A percentile compares a stretch with the other conserved stretches of the same genome.
Conservation (phyloP, 1,139 yeast species). For the Neolecta irregularis region DNA sequence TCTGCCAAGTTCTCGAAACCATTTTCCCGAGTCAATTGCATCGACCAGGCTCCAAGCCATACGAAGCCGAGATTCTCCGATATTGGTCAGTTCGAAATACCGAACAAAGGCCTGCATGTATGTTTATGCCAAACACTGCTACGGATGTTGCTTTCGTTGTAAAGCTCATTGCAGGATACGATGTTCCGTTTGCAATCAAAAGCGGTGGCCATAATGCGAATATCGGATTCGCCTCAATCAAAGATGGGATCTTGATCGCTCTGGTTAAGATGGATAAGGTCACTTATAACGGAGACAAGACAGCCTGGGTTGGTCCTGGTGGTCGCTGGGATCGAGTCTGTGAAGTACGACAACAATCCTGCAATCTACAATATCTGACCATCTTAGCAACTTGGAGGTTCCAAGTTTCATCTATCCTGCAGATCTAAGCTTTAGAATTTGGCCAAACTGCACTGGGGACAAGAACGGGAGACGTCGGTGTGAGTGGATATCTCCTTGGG, state of each 20-base stretch:
- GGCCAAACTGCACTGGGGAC: slow-evolving; percentile 5
- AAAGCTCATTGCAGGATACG: slow-evolving; percentile 2
- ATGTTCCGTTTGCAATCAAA: slow-evolving; percentile 7
- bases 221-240: slow-evolving; percentile 7
- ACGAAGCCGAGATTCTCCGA: too few relatives aligned
- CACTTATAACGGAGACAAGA: too few relatives aligned
- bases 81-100: too few relatives aligned
- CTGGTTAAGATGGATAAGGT: too few relatives aligned
- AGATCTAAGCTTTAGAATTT: not conserved
- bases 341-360: slow-evolving; percentile 4
- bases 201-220: slow-evolving; percentile 7
- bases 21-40: too few relatives aligned
- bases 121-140: too few relatives aligned
- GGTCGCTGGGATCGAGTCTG: slow-evolving; percentile 4
- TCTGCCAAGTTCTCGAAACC: too few relatives aligned
- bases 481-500: not conserved
- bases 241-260: slow-evolving; percentile 5
- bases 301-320: slow-evolving; percentile 4
- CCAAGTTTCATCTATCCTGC: too few relatives aligned
- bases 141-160: slow-evolving; percentile 5
- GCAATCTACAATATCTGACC: not conserved
- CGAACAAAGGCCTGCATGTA: too few relatives aligned
- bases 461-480: slow-evolving; percentile 4
- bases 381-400: too few relatives aligned
- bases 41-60: too few relatives aligned